Evolutionary conservation across 2,329 filamentous ascomycete genomes (phyloP), one percentile per base, ranked within the genome.

Genomic region (Myriosclerotinia scirpicola): DNA sequence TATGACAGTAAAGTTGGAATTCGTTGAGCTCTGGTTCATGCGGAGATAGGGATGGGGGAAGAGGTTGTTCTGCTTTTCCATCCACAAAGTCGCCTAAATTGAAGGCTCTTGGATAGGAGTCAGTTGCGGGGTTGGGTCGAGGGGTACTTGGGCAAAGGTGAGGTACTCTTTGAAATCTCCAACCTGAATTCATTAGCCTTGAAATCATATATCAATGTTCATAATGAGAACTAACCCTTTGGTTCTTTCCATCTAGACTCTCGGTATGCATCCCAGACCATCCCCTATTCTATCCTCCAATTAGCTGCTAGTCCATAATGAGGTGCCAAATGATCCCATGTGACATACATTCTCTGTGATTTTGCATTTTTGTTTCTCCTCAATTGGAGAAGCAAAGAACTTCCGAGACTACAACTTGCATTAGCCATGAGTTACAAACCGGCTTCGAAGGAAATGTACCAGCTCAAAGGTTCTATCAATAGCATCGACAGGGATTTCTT

Each of bases 241-340:
- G 93, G 66, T 88, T 87, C 72, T 88, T 87, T 3, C 93, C 92
- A 76, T 98, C 94, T 14, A 98, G 81, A 0, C 90, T 94, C 79
- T 99, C 94, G 15, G 87, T 87, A 74, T 94, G 90, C 90, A 96
- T 93, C 20, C 87, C 87, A 1, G 90, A 86, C 93, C 93, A 99
- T 67, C 94, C 95, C 53, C 88, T 86, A 75, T 98, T 98, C 81
- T 95, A 83, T 6, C 30, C 3, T 40, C 5, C 17, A 17, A 48
- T 68, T 26, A 64, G 44, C 53, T 78, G 4, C n/a, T 17, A 30
- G 26, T 44, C 15, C 12, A 34, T 22, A 5, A 26, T 9, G 26
- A n/a, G n/a, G 8, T 11, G 22, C 78, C 0, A 1, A 44, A 53
- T n/a, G 15, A 22, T 54, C 3, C 17, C n/a, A 46, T 2, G 63